Evolutionary conservation across 2,329 filamentous ascomycete species (phyloP), one percentile per base, ranked within the genome.

Genomic region (Diaporthe eres): DNA sequence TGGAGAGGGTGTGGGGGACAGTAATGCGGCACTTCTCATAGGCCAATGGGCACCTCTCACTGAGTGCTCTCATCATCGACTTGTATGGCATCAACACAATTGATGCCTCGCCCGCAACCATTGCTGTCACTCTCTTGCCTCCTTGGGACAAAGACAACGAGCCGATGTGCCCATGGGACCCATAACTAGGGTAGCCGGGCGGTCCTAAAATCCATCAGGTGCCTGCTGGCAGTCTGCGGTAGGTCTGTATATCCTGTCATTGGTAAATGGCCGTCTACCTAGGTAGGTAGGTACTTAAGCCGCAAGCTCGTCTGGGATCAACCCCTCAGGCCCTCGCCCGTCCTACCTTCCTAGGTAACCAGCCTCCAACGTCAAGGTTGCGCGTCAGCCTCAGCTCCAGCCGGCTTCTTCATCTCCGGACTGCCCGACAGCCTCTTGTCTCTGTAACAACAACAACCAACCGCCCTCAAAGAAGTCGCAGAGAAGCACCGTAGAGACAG

Each of bases 51-150:
- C 13, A 12, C 49, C 17, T 42, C 67, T 51, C 47, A 31, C 10
- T 12, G 61, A 63, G 42, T 75, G 61, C 60, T 63, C 74, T 76
- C 74, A 76, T 76, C 53, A 61, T 76, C 47, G 70, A 70, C 39
- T 72, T 68, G 61, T 51, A 70, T 61, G 34, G 51, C 74, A 58
- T 68, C 75, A 77, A 74, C 77, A 77, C 77, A 58, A 72, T 71
- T 65, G 76, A 76, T 75, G 42, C 77, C 75, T 78, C 55, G 74
- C 71, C 77, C 37, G 19, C 19, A 19, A 28, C 19, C 39, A 19
- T n/a, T 57, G 22, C 13, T 68, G 60, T 53, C 42, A 28, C 4
- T 63, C 22, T 63, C 58, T 75, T 72, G 74, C 58, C 74, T 67
- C 44, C 51, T 72, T 44, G 49, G 68, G 74, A 17, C n/a, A 39